phyloP scores from a whole-genome alignment of 2,329 filamentous ascomycete genomes.

The Purpureocillium lavendulum region DNA sequence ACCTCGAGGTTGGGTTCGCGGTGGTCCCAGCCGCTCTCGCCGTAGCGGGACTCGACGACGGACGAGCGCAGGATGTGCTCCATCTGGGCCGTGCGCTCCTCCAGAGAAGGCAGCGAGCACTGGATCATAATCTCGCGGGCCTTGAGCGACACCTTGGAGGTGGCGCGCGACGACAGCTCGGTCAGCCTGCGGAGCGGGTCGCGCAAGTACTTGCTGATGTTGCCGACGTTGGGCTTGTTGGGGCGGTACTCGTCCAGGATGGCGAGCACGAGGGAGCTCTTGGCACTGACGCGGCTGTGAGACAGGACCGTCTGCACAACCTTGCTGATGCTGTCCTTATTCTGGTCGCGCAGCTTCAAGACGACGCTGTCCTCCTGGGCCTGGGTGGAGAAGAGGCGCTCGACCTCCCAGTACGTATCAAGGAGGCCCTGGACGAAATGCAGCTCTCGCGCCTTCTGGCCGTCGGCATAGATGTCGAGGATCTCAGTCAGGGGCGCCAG shows the following conservation, averaged over 20 bases:
- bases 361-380: conserved; percentile 92
- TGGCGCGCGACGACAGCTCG: conserved; percentile 70
- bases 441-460: conserved; percentile 85
- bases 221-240: conserved; percentile 84
- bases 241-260: conserved; percentile 92
- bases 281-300: conserved; percentile 83
- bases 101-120: conserved; percentile 88
- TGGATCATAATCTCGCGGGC: conserved; percentile 96
- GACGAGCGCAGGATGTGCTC: conserved; percentile 96
- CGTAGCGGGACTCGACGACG: conserved; percentile 93
- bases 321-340: conserved; percentile 83
- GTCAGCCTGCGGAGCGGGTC: conserved; percentile 76
- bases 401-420: conserved; percentile 72
- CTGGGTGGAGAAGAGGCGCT: conserved; percentile 79
- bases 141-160: conserved; percentile 94
- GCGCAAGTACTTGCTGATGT: conserved; percentile 81
- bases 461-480: conserved; percentile 73
- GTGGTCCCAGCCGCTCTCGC: conserved; percentile 95
- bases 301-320: conserved; percentile 88
- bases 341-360: conserved; percentile 85
- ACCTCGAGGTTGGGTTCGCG: conserved; percentile 82
- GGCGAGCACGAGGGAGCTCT: conserved; percentile 88
- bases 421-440: conserved; percentile 72
- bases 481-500: conserved; percentile 71
- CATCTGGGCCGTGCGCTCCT: conserved; percentile 94